phyloP scores from a whole-genome alignment of 2,329 filamentous ascomycete species.

The Trichoderma sp. region DNA sequence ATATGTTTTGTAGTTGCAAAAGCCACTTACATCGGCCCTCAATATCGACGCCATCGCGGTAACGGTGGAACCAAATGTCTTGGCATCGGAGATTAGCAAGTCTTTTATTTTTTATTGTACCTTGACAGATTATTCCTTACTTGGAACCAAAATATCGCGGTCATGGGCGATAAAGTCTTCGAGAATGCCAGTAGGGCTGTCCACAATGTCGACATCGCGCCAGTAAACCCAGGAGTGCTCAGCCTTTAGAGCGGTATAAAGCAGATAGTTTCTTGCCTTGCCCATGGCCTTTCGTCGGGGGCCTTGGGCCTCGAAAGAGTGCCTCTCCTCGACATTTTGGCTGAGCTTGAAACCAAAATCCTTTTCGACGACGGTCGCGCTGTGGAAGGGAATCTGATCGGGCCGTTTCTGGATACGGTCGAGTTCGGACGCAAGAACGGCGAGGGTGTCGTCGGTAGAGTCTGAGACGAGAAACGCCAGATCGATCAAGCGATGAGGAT shows the following conservation, averaged over 20 bases:
- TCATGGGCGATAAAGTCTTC: conserved; percentile 96
- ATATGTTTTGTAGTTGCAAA: neutral
- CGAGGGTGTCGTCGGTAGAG: conserved; percentile 85
- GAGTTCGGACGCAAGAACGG: conserved; percentile 80
- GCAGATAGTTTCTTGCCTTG: conserved; percentile 86
- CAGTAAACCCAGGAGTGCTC: conserved; percentile 99
- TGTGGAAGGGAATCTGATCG: conserved; percentile 82
- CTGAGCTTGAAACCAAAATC: conserved; percentile 78
- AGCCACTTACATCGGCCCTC: conserved; percentile 82
- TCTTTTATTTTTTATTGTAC: neutral
- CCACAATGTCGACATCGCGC: conserved; percentile 94
- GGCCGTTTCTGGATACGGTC: conserved; percentile 82
- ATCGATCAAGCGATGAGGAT: conserved; percentile 94
- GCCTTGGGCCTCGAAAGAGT: conserved; percentile 84
- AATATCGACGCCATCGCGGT: conserved; percentile 77
- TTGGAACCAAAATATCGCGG: conserved; percentile 89
- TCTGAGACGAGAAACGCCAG: conserved; percentile 93
- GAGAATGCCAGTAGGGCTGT: conserved; percentile 82
- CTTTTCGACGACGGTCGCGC: conserved; percentile 83
- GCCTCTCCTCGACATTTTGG: conserved; percentile 79
- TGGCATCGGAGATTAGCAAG: conserved; percentile 26
- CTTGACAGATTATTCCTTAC: conserved; percentile 58
- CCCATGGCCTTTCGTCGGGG: conserved; percentile 90
- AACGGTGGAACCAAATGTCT: conserved; percentile 98
- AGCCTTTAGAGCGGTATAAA: conserved; percentile 79